These are phyloP conservation scores for Talaromyces atroroseus DNA, from an alignment of 2,329 filamentous ascomycete species.

Conservation along the genomic window DNA sequence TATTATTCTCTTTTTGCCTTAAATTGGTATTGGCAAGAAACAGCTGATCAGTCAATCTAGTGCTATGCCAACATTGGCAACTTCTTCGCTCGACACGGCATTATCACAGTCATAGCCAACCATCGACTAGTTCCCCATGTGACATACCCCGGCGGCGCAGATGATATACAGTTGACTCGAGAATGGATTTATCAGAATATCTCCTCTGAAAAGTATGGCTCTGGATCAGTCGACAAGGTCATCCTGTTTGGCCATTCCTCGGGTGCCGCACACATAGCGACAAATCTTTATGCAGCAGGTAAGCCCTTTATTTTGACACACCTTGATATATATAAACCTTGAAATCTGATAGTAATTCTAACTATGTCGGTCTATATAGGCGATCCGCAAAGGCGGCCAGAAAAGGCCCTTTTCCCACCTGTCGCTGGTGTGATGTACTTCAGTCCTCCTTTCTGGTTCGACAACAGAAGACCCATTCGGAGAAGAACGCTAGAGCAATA, in stretches of 20 bases:
- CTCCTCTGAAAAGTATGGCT: background rate
- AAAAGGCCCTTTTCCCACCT: background rate
- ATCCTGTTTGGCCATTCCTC: background rate
- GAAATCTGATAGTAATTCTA: no score
- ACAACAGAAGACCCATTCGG: background rate
- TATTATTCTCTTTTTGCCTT: no score
- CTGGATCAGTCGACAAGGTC: background rate
- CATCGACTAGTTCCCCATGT: background rate
- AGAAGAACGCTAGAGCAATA: background rate
- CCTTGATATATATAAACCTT: background rate
- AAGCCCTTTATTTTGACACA: no score
- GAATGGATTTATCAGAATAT: constrained; percentile 1
- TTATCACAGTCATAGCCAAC: background rate
- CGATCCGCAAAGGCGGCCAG: background rate
- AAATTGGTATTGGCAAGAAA: no score
- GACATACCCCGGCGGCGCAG: background rate
- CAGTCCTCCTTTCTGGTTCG: background rate
- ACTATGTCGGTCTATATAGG: background rate
- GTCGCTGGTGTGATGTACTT: background rate
- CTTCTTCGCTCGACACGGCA: background rate
- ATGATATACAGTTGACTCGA: background rate
- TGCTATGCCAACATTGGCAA: background rate
- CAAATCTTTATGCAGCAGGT: background rate
- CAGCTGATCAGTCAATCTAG: background rate
- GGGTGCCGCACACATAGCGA: background rate